Conservation (phyloP, 1,284 basidiomycete genomes). For the Dichomitus squalens region DNA sequence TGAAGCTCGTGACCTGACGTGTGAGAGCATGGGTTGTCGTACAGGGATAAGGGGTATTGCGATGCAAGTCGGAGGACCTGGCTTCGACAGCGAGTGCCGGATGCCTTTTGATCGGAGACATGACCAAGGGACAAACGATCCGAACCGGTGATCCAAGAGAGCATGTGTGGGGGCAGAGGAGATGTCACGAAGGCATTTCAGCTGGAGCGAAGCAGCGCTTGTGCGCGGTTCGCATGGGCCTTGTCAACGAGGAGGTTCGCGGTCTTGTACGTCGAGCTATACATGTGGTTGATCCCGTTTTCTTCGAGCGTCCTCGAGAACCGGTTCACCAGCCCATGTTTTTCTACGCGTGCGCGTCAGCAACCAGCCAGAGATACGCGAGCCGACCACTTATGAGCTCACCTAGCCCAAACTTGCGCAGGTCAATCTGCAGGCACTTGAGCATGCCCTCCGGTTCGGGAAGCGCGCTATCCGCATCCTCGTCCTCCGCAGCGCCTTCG, state of each 20-base stretch:
- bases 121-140: too few species aligned
- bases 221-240: constrained; percentile 33
- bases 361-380: background rate
- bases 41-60: background rate
- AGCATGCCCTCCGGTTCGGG: constrained; percentile 41
- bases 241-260: constrained; percentile 73
- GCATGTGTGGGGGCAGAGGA: background rate
- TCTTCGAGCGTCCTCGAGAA: constrained; percentile 74
- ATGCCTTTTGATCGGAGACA: background rate
- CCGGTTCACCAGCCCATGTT: constrained; percentile 74
- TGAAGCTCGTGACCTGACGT: background rate
- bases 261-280: constrained; percentile 82
- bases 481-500: constrained; percentile 35
- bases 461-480: constrained; percentile 37
- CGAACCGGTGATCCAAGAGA: background rate
- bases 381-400: constrained; percentile 27
- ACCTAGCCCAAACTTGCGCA: constrained; percentile 71
- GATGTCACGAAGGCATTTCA: too few species aligned
- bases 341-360: constrained; percentile 45
- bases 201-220: constrained; percentile 33
- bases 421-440: constrained; percentile 71
- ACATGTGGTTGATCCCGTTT: constrained; percentile 80
- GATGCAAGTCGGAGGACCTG: background rate
- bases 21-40: background rate
- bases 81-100: background rate